Percentiles rank a stretch among this genome's conserved stretches.
These are phyloP conservation scores for Saccharomycopsis sp. DNA, from an alignment of 805 yeast species.

Conservation along the genomic window DNA sequence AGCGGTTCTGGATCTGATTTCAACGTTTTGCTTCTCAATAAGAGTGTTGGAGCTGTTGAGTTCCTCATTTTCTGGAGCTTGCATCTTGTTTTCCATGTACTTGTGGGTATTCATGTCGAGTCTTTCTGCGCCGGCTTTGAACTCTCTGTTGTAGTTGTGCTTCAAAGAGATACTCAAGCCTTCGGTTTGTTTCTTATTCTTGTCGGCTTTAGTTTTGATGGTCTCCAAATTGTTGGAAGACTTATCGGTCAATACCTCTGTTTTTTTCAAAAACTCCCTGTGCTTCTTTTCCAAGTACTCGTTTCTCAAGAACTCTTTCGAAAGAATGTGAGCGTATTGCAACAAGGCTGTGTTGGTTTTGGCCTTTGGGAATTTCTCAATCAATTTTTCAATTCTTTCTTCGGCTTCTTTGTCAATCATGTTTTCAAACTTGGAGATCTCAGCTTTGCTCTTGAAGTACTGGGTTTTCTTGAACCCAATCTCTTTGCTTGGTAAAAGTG, in stretches of 20 bases:
- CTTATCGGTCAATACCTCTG: not conserved
- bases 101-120: conserved; percentile 7
- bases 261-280: conserved; percentile 11
- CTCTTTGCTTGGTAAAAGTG: conserved; percentile 4
- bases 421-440: conserved; percentile 7
- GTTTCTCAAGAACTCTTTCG: conserved; percentile 15
- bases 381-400: conserved; percentile 10
- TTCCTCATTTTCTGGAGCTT: conserved; percentile 1
- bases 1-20: conserved; percentile 13
- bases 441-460: conserved; percentile 12
- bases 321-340: conserved; percentile 18
- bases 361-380: conserved; percentile 18
- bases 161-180: conserved; percentile 13
- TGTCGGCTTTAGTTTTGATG: not conserved
- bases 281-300: conserved; percentile 16
- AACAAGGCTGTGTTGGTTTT: conserved; percentile 19
- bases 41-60: not conserved
- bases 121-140: not conserved
- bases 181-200: not conserved
- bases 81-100: conserved; percentile 8
- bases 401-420: conserved; percentile 11
- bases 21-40: not conserved
- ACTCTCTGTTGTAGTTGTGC: conserved; percentile 4
- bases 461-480: conserved; percentile 17
- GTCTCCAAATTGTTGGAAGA: not conserved